A percentile compares a stretch with the other conserved stretches of the same genome.
Evolutionary conservation across 164 flowering plant species (phyloP).

Genomic region (Vitis riparia): DNA sequence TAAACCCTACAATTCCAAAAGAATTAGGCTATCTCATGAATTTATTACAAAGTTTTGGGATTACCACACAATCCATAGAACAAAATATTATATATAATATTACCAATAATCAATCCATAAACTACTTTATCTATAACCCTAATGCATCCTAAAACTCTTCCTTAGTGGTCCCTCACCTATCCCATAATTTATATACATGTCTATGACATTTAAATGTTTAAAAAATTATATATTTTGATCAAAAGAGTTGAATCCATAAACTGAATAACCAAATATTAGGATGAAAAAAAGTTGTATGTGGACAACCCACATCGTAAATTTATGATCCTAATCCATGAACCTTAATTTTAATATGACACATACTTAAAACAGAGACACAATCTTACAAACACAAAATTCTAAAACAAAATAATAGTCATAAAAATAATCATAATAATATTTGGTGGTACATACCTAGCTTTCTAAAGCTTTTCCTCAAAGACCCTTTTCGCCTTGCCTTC

Average conservation of each 20-base stretch:
- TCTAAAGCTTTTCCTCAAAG: conserved; percentile 48
- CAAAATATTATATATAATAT: too few relatives aligned
- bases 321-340: not conserved
- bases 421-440: conserved; percentile 35
- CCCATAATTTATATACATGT: not conserved
- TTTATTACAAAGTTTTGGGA: too few relatives aligned
- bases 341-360: not conserved
- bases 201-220: too few relatives aligned
- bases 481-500: conserved; percentile 48
- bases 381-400: too few relatives aligned
- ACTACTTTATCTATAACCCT: too few relatives aligned
- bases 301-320: not conserved
- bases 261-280: not conserved
- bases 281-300: not conserved
- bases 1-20: too few relatives aligned
- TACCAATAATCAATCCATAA: too few relatives aligned
- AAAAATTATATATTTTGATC: not conserved
- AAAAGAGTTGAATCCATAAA: not conserved
- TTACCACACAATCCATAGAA: too few relatives aligned
- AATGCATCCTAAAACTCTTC: not conserved
- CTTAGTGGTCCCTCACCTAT: not conserved
- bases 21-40: too few relatives aligned
- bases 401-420: too few relatives aligned
- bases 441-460: conserved; percentile 32
- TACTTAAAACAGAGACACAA: too few relatives aligned